These are phyloP conservation scores for Sistotremastrum niveocremeum DNA, from an alignment of 768 basidiomycete genomes.

Conservation along the genomic window DNA sequence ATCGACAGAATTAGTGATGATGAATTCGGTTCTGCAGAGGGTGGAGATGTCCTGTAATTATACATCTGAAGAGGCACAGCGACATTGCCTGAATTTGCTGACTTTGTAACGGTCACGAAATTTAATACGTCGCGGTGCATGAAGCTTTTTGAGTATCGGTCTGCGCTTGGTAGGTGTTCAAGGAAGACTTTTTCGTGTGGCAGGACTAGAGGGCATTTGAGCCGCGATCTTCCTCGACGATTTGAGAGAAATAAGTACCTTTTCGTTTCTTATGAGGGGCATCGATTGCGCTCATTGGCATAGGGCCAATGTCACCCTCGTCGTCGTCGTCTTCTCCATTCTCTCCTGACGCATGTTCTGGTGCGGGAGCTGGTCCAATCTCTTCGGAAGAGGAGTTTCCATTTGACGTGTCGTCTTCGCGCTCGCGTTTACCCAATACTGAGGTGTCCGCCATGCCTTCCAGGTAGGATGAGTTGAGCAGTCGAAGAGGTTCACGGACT, in stretches of 20 bases:
- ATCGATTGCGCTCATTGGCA: conserved; percentile 56
- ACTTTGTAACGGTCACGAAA: conserved; percentile 84
- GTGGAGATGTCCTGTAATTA: no score
- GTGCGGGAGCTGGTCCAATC: conserved; percentile 9
- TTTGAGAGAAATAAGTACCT: conserved; percentile 33
- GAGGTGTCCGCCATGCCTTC: conserved; percentile 35
- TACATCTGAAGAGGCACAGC: no score
- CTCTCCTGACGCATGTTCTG: no score
- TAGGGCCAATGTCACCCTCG: conserved; percentile 77
- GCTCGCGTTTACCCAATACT: conserved; percentile 51
- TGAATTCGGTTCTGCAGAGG: conserved; percentile 71
- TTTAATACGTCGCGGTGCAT: conserved; percentile 95
- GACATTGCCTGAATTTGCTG: no score
- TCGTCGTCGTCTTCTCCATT: conserved; percentile 45
- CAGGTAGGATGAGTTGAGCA: no score
- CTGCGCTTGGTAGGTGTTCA: conserved; percentile 83
- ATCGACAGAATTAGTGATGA: conserved; percentile 89
- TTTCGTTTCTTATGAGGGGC: conserved; percentile 71
- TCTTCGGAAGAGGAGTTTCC: conserved; percentile 13
- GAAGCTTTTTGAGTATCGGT: conserved; percentile 94
- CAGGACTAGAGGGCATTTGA: conserved; percentile 41
- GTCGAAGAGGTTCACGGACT: no score
- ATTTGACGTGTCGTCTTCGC: conserved; percentile 16
- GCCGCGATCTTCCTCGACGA: no score
- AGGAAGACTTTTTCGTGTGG: conserved; percentile 89